phyloP scores from a whole-genome alignment of 305 asterid species.

The Fraxinus xanthoxyloides region DNA sequence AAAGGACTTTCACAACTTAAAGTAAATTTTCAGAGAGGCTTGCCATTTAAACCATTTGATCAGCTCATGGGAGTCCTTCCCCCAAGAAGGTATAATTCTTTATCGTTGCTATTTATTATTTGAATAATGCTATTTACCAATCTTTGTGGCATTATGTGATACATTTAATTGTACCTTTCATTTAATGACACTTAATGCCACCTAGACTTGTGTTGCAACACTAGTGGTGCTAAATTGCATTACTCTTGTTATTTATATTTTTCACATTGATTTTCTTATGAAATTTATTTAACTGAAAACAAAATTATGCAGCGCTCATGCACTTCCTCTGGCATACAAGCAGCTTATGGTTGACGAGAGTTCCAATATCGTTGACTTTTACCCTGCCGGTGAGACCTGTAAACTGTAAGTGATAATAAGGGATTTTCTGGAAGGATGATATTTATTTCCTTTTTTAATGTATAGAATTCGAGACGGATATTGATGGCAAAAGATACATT shows the following conservation, averaged over 20 bases:
- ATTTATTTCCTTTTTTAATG: background rate
- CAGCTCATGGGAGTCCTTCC: conserved; percentile 69
- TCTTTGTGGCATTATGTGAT: background rate
- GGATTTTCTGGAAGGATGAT: background rate
- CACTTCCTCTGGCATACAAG: conserved; percentile 39
- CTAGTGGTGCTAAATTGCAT: background rate
- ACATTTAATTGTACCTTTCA: too few relatives aligned
- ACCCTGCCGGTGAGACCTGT: conserved; percentile 39
- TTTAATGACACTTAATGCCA: background rate
- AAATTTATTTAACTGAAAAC: background rate
- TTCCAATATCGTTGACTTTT: conserved; percentile 40
- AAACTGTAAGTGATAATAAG: background rate
- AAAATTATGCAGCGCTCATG: conserved; percentile 37
- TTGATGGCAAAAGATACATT: conserved; percentile 44
- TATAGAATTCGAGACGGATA: conserved; percentile 42
- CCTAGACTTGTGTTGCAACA: background rate
- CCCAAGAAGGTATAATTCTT: conserved; percentile 38
- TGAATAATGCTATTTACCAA: background rate
- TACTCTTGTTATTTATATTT: background rate
- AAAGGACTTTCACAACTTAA: conserved; percentile 41
- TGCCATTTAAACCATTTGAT: conserved; percentile 57
- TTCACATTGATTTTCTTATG: background rate
- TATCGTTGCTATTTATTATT: background rate
- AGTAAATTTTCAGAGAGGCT: conserved; percentile 39
- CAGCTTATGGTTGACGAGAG: conserved; percentile 40